These are phyloP conservation scores for Naganishia onofrii DNA, from an alignment of 768 basidiomycete species.

Conservation along the genomic window DNA sequence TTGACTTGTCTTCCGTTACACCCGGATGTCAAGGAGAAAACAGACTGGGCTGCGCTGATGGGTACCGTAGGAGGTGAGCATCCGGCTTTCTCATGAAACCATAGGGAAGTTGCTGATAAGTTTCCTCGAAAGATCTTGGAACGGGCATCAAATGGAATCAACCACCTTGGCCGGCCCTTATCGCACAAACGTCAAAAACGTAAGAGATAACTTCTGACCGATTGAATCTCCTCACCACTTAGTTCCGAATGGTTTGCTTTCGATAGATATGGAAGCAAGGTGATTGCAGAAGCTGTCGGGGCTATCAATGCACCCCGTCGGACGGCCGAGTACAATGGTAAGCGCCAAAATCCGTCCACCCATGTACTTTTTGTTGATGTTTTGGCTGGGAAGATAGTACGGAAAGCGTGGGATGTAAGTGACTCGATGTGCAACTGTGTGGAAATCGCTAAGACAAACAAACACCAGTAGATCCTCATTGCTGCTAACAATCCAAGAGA, in stretches of 20 bases:
- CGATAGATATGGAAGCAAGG: conserved; percentile 53
- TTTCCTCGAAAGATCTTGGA: conserved; percentile 41
- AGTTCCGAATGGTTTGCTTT: neutral
- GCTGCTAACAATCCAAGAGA: conserved; percentile 47
- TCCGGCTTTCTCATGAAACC: neutral
- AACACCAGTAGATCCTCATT: conserved; percentile 44
- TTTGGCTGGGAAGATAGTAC: conserved; percentile 39
- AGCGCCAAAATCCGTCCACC: neutral
- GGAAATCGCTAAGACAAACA: neutral
- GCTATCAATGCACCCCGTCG: conserved; percentile 56
- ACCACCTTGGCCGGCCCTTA: conserved; percentile 49
- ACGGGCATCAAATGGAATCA: conserved; percentile 44
- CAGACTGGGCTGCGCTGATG: conserved; percentile 54
- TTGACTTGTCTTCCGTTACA: conserved; percentile 53
- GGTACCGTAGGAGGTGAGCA: conserved; percentile 57
- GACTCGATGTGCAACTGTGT: neutral
- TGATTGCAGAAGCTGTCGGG: conserved; percentile 54
- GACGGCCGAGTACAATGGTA: conserved; percentile 53
- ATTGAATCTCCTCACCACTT: neutral
- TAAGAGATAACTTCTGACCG: conserved; percentile 2
- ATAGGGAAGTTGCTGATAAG: neutral
- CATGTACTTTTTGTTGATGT: conserved; percentile 23
- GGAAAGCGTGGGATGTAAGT: conserved; percentile 52
- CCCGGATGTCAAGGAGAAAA: conserved; percentile 37
- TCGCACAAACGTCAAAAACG: conserved; percentile 49